Evolutionary conservation across 129 eudicot species (phyloP).

Genomic region (Flaveria bidentis): DNA sequence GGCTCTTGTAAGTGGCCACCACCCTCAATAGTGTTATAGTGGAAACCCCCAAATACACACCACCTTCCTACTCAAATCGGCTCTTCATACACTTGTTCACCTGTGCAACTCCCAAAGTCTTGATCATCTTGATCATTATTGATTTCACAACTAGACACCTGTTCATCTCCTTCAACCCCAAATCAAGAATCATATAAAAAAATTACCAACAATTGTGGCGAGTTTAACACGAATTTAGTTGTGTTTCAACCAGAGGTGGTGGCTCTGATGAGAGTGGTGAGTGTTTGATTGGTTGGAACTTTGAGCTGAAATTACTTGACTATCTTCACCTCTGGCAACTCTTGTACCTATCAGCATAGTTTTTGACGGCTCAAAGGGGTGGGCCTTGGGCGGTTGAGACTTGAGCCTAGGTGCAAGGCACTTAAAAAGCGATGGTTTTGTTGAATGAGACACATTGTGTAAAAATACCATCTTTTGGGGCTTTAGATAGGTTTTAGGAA

Average conservation of each 20-base stretch:
- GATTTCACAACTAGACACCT: neutral
- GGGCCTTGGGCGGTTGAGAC: too few relatives aligned
- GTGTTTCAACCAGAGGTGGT: neutral
- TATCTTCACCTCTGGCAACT: neutral
- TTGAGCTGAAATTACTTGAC: neutral
- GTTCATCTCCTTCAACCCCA: neutral
- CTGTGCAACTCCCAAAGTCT: neutral
- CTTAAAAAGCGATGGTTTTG: too few relatives aligned
- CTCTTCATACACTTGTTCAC: neutral
- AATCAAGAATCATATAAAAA: neutral
- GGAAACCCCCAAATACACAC: neutral
- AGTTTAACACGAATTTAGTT: neutral
- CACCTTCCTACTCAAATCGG: neutral
- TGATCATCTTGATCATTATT: neutral
- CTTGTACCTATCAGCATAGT: too few relatives aligned
- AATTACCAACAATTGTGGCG: neutral
- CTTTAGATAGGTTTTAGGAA: too few relatives aligned
- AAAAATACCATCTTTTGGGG: too few relatives aligned
- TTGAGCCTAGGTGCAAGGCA: too few relatives aligned
- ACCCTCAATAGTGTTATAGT: neutral
- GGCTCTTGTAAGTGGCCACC: neutral
- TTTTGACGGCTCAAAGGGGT: too few relatives aligned
- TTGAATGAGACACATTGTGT: too few relatives aligned
- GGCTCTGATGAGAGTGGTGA: neutral
- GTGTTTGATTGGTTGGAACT: neutral